Base-by-base conservation (phyloP, 1,139 yeast genomes). In the Hyphopichia buzzinii region DNA sequence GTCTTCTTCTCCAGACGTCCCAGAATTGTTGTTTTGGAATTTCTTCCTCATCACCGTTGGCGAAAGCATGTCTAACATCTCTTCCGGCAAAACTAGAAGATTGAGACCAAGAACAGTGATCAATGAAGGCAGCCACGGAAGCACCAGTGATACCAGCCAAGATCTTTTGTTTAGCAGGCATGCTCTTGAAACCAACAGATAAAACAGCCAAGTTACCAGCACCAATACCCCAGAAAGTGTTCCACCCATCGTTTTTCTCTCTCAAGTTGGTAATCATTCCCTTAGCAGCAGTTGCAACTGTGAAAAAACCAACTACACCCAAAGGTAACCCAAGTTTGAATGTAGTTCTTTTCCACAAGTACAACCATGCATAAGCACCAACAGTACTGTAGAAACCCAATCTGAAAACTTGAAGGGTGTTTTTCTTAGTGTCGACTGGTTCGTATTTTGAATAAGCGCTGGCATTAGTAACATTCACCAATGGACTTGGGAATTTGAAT, bases 1-100 rank as follows among this genome's bases (percentile, higher is more conserved):
- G 95, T 57, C 87, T 78, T 71, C 95, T 81, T 67, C 81, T 79
- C 62, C 81, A 79, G 31, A 82, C 81, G 48, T 85, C 94, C 89
- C 90, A 86, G 67, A 84, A 84, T 26, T 81, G 80, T 63, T 84
- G 92, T 56, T 76, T 75, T 40, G 57, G 58, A 13, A 40, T 30
- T 30, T 50, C 50, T n/a, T 61, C 65, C 36, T 54, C 56, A 38
- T 56, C 66, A 13, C 60, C 51, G 49, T 69, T 65, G 30, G 68
- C 72, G 34, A 54, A 53, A 26, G 50, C 65, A 44, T 57, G 71
- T 41, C 47, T 61, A 38, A 59, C 58, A 46, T 70, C 63, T 44
- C 54, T 53, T 31, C 71, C 72, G 24, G 72, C 71, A 40, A 65
- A 64, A 37, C 63, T 59, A 29, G 67, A 52, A 26, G 72, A 62